These are phyloP conservation scores for Flaveria sonorensis DNA, from an alignment of 129 eudicot genomes.

Conservation along the genomic window DNA sequence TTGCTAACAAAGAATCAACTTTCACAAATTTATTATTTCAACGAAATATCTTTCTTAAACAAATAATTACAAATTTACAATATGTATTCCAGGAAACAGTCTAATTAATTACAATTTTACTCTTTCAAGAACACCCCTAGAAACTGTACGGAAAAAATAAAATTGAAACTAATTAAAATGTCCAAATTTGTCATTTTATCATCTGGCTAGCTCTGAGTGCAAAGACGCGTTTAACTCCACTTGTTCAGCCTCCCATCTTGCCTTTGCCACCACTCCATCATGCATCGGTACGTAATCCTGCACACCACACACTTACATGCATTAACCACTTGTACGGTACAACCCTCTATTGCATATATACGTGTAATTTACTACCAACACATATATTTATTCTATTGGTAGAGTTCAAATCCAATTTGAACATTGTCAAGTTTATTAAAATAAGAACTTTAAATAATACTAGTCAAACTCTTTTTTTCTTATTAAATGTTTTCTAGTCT, in stretches of 20 bases:
- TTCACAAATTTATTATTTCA: neutral
- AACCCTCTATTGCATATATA: neutral
- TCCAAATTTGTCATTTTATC: slow-evolving; percentile 30
- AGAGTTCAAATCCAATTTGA: neutral
- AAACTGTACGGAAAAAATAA: neutral
- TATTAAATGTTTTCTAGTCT: neutral
- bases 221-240: slow-evolving; percentile 62
- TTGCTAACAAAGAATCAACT: no score
- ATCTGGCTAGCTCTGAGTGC: slow-evolving; percentile 47
- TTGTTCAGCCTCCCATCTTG: slow-evolving; percentile 69
- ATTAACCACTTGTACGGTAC: slow-evolving; percentile 23
- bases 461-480: neutral
- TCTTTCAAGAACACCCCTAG: slow-evolving; percentile 19
- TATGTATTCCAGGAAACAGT: slow-evolving; percentile 3
- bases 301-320: slow-evolving; percentile 27
- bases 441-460: neutral
- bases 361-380: neutral
- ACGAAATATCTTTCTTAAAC: neutral
- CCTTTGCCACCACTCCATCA: slow-evolving; percentile 57
- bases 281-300: slow-evolving; percentile 70
- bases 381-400: neutral
- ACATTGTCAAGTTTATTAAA: neutral
- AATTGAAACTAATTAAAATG: neutral
- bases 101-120: slow-evolving; percentile 20
- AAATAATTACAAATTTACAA: slow-evolving; percentile 4